Base-by-base conservation (phyloP, 2,329 filamentous ascomycete species). In the Alternaria burnsii region DNA sequence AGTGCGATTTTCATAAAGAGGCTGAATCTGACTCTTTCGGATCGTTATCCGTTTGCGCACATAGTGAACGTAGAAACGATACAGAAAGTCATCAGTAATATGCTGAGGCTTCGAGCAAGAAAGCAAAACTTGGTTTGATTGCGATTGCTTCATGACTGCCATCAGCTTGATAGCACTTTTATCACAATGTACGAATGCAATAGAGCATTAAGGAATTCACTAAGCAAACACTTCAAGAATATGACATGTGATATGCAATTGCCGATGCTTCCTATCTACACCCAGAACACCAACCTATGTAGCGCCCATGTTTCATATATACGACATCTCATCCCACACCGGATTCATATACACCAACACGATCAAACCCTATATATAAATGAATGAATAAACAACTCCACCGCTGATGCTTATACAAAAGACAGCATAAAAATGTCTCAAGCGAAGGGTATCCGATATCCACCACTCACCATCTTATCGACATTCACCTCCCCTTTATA, bases 401-500 rank as follows among this genome's bases (percentile, higher is more conserved):
- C 36, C 28, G 36, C 36, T 42, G 20, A 42, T 42, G 42, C 26
- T 30, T 16, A 36, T 14, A 20, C 11, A 40, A 20, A 20, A n/a
- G n/a, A 40, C 8, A 18, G 10, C 40, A 12, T 41, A 22, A 41
- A 12, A 41, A 22, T 12, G 5, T 22, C 40, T 22, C 32, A 36
- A 16, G 40, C 20, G 10, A 41, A 20, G 42, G 42, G 26, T 55
- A 55, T 55, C 52, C 34, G 40, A 43, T 22, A 36, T 36, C 32
- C 32, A 16, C 32, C 32, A 6, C 6, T 14, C 8, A 48, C 44
- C 28, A 48, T 52, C 6, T 1, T 26, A 40, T 38, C 38, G 46
- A 55, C 28, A 55, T 22, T 26, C 12, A 1, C 30, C 30, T 2
- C 8, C n/a, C 1, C n/a, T 10, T 38, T 55, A 66, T 30, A 59